These are phyloP conservation scores for Cystobasidium onofrii DNA, from an alignment of 768 basidiomycete genomes.

Conservation along the genomic window DNA sequence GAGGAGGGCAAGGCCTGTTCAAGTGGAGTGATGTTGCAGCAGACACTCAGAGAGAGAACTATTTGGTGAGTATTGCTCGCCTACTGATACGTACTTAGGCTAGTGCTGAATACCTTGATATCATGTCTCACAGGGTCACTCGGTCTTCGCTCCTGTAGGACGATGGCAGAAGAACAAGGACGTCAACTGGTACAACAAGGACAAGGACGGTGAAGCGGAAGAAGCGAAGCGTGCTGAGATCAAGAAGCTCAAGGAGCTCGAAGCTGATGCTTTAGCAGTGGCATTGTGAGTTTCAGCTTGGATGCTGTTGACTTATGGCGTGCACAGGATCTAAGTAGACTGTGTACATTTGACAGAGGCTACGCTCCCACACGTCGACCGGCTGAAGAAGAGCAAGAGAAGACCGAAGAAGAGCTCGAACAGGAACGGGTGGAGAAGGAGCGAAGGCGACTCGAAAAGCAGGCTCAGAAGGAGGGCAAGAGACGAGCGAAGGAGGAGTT, in stretches of 20 bases:
- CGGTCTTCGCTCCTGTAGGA: slow-evolving; percentile 74
- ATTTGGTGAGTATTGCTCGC: not conserved
- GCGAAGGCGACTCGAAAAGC: slow-evolving; percentile 48
- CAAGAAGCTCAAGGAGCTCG: slow-evolving; percentile 69
- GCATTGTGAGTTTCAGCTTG: slow-evolving; percentile 56
- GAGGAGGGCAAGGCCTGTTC: slow-evolving; percentile 22
- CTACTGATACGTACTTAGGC: too few relatives aligned
- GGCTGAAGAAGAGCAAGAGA: slow-evolving; percentile 42
- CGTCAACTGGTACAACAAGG: slow-evolving; percentile 86
- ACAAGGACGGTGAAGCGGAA: slow-evolving; percentile 48
- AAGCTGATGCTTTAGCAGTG: slow-evolving; percentile 77
- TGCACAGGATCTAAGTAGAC: too few relatives aligned
- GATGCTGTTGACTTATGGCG: too few relatives aligned
- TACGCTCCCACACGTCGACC: slow-evolving; percentile 35
- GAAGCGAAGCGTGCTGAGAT: slow-evolving; percentile 63
- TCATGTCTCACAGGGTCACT: not conserved
- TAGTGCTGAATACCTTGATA: too few relatives aligned
- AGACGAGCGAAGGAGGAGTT: slow-evolving; percentile 50
- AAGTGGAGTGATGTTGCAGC: slow-evolving; percentile 26
- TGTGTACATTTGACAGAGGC: slow-evolving; percentile 40
- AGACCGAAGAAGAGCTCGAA: slow-evolving; percentile 42
- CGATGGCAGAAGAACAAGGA: slow-evolving; percentile 98
- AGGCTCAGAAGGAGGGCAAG: slow-evolving; percentile 48
- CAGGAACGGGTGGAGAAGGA: slow-evolving; percentile 42
- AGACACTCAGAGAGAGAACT: slow-evolving; percentile 28